These are phyloP conservation scores for Heterobasidion parviporum DNA, from an alignment of 1,284 basidiomycete genomes.

Conservation along the genomic window DNA sequence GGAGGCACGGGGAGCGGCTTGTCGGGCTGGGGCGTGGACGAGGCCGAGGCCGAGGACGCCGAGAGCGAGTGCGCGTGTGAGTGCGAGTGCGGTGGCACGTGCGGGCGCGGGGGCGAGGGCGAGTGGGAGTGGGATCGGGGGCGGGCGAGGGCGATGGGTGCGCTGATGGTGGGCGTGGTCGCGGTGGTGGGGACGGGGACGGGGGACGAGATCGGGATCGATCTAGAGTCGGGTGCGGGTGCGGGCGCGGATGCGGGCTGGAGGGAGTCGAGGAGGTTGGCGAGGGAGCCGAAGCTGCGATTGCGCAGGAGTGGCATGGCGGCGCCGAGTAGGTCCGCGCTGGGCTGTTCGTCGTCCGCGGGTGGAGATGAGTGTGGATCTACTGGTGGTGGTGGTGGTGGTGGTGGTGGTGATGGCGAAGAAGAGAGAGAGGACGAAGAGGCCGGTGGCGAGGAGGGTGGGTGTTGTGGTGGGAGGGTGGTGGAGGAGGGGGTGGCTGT, in stretches of 20 bases:
- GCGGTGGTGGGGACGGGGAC: too few species aligned
- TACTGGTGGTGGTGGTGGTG: background rate
- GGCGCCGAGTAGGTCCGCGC: background rate
- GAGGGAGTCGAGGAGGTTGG: conserved; percentile 18
- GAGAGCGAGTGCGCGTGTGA: background rate
- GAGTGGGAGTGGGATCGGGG: conserved; percentile 5
- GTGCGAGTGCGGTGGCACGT: background rate
- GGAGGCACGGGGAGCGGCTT: conserved; percentile 25
- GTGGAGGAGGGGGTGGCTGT: background rate
- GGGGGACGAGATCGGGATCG: background rate
- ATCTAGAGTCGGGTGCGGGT: background rate
- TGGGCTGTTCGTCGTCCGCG: background rate
- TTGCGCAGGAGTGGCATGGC: conserved; percentile 18
- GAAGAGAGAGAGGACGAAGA: background rate
- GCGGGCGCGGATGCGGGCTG: background rate
- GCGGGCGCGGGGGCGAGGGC: background rate
- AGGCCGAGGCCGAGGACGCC: background rate
- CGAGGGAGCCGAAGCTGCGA: conserved; percentile 22
- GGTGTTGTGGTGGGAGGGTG: conserved; percentile 4
- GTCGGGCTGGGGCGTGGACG: conserved; percentile 18
- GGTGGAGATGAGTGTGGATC: background rate
- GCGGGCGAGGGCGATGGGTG: conserved; percentile 7
- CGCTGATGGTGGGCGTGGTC: too few species aligned
- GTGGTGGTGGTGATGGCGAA: background rate
- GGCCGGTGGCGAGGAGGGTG: background rate